Percentiles rank a stretch among this genome's conserved stretches.
Evolutionary conservation across 306 rosid species (phyloP).

Genomic region (Lathyrus sativus): DNA sequence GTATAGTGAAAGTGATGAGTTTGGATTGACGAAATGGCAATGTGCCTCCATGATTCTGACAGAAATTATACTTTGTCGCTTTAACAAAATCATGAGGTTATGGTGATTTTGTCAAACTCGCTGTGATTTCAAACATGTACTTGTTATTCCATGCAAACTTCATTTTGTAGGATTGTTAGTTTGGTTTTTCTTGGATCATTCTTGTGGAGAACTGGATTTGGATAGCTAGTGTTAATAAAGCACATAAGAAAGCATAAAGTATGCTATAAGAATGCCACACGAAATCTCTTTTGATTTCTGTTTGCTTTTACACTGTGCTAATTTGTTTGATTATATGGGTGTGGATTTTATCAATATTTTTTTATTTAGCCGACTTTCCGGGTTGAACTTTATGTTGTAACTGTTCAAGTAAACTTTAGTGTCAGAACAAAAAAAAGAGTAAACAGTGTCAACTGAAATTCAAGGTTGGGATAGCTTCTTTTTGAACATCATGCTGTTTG

Average conservation of each 20-base stretch:
- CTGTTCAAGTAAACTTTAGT: constrained; percentile 18
- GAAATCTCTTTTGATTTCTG: constrained; percentile 17
- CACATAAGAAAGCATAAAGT: neutral
- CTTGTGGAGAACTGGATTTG: constrained; percentile 18
- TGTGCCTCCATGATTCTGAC: neutral
- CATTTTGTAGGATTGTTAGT: constrained; percentile 7
- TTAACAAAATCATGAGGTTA: neutral
- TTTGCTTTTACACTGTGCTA: constrained; percentile 13
- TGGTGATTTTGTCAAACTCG: neutral
- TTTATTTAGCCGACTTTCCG: neutral
- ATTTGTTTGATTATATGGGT: constrained; percentile 23
- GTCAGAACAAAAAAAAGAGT: neutral
- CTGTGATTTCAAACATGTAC: neutral
- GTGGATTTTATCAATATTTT: constrained; percentile 20
- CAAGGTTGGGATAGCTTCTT: constrained; percentile 29
- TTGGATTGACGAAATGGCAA: neutral
- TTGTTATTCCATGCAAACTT: neutral
- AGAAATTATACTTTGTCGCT: neutral
- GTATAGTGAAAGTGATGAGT: neutral
- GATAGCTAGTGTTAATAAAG: neutral
- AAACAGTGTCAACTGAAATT: neutral
- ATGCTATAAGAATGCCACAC: constrained; percentile 7
- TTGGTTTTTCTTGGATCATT: constrained; percentile 12
- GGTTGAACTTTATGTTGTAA: neutral
- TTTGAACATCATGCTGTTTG: constrained; percentile 22